phyloP scores from a whole-genome alignment of 2,329 filamentous ascomycete genomes.

The Stylonectria norvegica region DNA sequence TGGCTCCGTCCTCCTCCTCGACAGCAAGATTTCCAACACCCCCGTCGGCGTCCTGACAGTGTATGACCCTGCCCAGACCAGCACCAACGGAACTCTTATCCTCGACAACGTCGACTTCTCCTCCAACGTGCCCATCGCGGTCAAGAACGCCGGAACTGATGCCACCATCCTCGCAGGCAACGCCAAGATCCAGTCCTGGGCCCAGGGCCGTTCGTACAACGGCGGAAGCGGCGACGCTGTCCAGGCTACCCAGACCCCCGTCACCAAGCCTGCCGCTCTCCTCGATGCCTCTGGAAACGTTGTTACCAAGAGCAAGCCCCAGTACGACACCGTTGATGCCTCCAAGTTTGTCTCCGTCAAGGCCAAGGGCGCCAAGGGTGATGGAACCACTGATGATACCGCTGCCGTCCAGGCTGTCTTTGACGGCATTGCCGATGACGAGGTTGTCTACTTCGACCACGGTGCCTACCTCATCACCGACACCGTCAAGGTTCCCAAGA shows the following conservation, averaged over 20 bases:
- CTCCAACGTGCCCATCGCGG: slow-evolving; percentile 61
- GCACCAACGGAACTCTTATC: slow-evolving; percentile 76
- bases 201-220: slow-evolving; percentile 74
- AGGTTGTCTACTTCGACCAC: slow-evolving; percentile 72
- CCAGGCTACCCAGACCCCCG: slow-evolving; percentile 54
- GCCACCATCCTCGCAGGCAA: slow-evolving; percentile 65
- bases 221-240: slow-evolving; percentile 47
- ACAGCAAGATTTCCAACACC: slow-evolving; percentile 75
- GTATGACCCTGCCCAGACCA: slow-evolving; percentile 57
- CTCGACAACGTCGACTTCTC: slow-evolving; percentile 87
- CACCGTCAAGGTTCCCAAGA: slow-evolving; percentile 70
- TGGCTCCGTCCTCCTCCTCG: slow-evolving; percentile 72
- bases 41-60: slow-evolving; percentile 72
- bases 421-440: slow-evolving; percentile 59
- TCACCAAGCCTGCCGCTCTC: slow-evolving; percentile 64
- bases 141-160: slow-evolving; percentile 56
- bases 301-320: slow-evolving; percentile 82
- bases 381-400: slow-evolving; percentile 85
- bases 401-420: slow-evolving; percentile 76
- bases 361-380: slow-evolving; percentile 76
- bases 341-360: slow-evolving; percentile 80
- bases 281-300: slow-evolving; percentile 63
- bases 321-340: slow-evolving; percentile 69
- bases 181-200: slow-evolving; percentile 66
- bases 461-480: slow-evolving; percentile 68